A percentile compares a stretch with the other conserved stretches of the same genome.
Evolutionary conservation across 352 stramenopile species (phyloP).

Genomic region (Phytophthora europaea): DNA sequence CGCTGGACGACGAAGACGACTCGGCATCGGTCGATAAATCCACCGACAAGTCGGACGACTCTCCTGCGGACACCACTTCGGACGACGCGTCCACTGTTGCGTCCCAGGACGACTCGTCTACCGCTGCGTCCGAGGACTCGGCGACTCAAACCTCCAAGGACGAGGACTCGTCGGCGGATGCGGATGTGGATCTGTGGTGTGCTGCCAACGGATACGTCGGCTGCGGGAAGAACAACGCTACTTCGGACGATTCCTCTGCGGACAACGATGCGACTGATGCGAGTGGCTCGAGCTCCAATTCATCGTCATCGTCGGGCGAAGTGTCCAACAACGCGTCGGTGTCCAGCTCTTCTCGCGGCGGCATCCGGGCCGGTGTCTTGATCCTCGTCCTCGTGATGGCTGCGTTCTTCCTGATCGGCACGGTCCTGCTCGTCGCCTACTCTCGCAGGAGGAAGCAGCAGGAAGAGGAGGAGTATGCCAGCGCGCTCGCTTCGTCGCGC

Average conservation of each 20-base stretch:
- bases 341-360: conserved; percentile 25
- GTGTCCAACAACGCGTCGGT: conserved; percentile 17
- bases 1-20: not conserved
- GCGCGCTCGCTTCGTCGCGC: conserved; percentile 47
- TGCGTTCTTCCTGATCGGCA: conserved; percentile 65
- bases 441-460: conserved; percentile 73
- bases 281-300: conserved; percentile 12
- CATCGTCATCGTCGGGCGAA: conserved; percentile 12
- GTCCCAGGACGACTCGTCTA: conserved; percentile 7
- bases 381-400: conserved; percentile 74
- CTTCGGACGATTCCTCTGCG: conserved; percentile 14
- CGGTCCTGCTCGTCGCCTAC: conserved; percentile 67
- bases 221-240: not conserved
- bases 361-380: conserved; percentile 55
- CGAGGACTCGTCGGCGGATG: conserved; percentile 1
- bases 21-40: not conserved
- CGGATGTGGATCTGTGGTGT: not conserved
- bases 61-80: conserved; percentile 3
- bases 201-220: not conserved
- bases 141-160: conserved; percentile 1
- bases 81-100: conserved; percentile 4
- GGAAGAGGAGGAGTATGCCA: conserved; percentile 47
- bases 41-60: conserved; percentile 5
- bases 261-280: conserved; percentile 8
- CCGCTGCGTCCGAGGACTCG: conserved; percentile 3